These are phyloP conservation scores for Ascoidea tarda DNA, from an alignment of 805 yeast genomes.

Conservation along the genomic window DNA sequence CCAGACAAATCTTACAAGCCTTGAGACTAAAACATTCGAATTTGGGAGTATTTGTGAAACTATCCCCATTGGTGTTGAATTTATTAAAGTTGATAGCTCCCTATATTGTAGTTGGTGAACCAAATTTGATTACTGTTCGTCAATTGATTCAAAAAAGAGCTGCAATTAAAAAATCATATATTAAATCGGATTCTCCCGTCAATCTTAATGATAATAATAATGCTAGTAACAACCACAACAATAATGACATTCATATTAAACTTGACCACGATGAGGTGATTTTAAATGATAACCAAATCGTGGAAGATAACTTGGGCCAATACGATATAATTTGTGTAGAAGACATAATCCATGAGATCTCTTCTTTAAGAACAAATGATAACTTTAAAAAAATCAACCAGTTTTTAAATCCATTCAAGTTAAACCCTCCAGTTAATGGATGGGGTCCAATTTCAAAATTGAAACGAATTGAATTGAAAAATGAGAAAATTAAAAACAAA, in stretches of 20 bases:
- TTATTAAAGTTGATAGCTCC: conserved; percentile 58
- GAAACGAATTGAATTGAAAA: not conserved
- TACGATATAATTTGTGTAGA: conserved; percentile 66
- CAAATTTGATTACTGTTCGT: conserved; percentile 61
- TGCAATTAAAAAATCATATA: conserved; percentile 21
- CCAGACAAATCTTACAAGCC: conserved; percentile 40
- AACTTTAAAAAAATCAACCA: conserved; percentile 43
- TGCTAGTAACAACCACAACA: conserved; percentile 1
- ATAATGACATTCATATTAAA: conserved; percentile 18
- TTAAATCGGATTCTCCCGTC: too few species aligned
- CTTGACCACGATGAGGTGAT: conserved; percentile 25
- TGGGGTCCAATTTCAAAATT: conserved; percentile 16
- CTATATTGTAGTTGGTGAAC: conserved; percentile 59
- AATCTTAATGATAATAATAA: conserved; percentile 10
- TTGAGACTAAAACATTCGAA: conserved; percentile 46
- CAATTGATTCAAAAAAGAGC: conserved; percentile 69
- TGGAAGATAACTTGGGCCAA: conserved; percentile 61
- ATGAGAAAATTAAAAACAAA: conserved; percentile 22
- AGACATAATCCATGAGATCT: conserved; percentile 64
- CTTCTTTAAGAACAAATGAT: conserved; percentile 35
- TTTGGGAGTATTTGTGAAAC: conserved; percentile 60
- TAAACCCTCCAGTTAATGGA: conserved; percentile 58
- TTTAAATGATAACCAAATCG: conserved; percentile 59
- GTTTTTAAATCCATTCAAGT: conserved; percentile 58
- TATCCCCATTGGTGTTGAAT: conserved; percentile 44